These are phyloP conservation scores for Aspergillus caelatus DNA, from an alignment of 2,329 filamentous ascomycete species.

Conservation along the genomic window DNA sequence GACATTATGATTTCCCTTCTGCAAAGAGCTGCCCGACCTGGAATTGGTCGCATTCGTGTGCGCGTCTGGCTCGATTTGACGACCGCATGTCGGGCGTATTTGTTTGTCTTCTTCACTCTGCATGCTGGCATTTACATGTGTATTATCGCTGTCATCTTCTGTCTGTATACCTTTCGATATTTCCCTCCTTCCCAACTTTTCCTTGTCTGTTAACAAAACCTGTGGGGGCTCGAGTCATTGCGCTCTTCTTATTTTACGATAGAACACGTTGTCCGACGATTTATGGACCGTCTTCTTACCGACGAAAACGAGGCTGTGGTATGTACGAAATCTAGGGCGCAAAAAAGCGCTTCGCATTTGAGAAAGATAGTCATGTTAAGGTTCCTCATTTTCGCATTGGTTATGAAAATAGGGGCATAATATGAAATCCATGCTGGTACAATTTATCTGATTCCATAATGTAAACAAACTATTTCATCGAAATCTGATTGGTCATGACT, in stretches of 20 bases:
- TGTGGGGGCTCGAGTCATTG: background rate
- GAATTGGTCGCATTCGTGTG: background rate
- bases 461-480: background rate
- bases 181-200: background rate
- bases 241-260: background rate
- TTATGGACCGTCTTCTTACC: constrained; percentile 2
- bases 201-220: background rate
- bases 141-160: background rate
- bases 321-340: background rate
- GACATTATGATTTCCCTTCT: background rate
- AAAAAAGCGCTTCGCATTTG: background rate
- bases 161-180: background rate
- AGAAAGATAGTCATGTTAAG: background rate
- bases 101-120: background rate
- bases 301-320: background rate
- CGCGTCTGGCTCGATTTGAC: background rate
- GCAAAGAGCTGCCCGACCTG: background rate
- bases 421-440: background rate
- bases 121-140: constrained; percentile 3
- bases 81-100: background rate
- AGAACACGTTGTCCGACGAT: constrained; percentile 1
- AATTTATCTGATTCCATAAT: background rate
- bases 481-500: background rate
- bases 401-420: background rate
- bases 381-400: background rate